Conservation (phyloP, 306 rosid species). For the Geum urbanum region DNA sequence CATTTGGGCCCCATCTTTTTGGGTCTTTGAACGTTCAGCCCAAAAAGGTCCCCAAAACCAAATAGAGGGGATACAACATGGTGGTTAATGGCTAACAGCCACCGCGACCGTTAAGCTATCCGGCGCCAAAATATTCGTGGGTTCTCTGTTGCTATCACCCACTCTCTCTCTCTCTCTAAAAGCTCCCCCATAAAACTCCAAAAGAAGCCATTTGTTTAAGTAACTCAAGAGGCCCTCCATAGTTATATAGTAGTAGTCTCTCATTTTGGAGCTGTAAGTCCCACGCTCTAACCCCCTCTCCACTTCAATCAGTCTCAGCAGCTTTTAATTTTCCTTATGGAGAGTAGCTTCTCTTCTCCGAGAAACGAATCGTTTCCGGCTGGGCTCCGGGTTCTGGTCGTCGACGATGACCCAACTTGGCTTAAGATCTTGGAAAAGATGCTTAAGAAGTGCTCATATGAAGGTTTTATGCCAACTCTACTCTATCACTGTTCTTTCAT, state of each 20-base stretch:
- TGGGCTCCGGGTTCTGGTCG: conserved; percentile 88
- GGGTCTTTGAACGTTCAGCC: conserved; percentile 4
- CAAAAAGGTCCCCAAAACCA: conserved; percentile 15
- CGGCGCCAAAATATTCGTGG: conserved; percentile 52
- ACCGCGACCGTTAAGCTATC: conserved; percentile 50
- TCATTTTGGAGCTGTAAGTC: conserved; percentile 15
- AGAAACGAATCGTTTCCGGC: conserved; percentile 73
- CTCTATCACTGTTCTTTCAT: background rate
- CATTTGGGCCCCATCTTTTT: conserved; percentile 1
- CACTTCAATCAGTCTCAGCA: conserved; percentile 14
- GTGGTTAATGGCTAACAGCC: conserved; percentile 36
- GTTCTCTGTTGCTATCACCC: conserved; percentile 20
- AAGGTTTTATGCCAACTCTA: conserved; percentile 38
- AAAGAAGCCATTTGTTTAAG: conserved; percentile 31
- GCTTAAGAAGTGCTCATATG: conserved; percentile 90
- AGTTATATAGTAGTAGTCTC: conserved; percentile 15
- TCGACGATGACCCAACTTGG: conserved; percentile 98
- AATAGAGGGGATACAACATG: background rate
- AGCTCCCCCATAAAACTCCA: conserved; percentile 39
- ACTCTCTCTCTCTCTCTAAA: conserved; percentile 16
- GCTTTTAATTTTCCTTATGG: conserved; percentile 40
- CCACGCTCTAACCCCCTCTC: conserved; percentile 23
- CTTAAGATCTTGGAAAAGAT: conserved; percentile 92
- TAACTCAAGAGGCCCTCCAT: conserved; percentile 24
- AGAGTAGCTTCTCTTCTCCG: conserved; percentile 73